A percentile compares a stretch with the other conserved stretches of the same genome.
Conservation (phyloP, 495 filamentous ascomycete genomes). For the Penicillium taxi region DNA sequence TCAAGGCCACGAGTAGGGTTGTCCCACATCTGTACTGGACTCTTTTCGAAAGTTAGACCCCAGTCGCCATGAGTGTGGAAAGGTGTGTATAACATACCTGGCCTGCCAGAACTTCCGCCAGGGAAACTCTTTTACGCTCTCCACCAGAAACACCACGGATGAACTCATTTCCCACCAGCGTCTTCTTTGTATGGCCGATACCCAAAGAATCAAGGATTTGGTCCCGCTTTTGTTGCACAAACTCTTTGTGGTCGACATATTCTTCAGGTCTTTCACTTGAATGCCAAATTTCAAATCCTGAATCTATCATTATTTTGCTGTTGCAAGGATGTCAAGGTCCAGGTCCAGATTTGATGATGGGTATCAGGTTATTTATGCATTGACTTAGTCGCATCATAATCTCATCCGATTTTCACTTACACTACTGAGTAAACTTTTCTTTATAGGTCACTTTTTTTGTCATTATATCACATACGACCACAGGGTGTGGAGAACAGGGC, state of each 20-base stretch:
- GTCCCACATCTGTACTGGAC: slow-evolving; percentile 81
- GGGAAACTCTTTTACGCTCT: slow-evolving; percentile 75
- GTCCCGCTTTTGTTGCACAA: slow-evolving; percentile 59
- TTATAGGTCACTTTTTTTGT: no score
- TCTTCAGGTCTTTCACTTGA: slow-evolving; percentile 53
- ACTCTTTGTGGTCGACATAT: slow-evolving; percentile 40
- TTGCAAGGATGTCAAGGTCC: no score
- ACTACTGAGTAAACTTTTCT: no score
- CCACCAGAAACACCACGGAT: slow-evolving; percentile 76
- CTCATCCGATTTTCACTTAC: no score
- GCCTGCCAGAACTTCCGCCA: slow-evolving; percentile 62
- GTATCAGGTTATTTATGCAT: no score
- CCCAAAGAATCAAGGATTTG: slow-evolving; percentile 71
- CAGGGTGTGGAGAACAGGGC: no score
- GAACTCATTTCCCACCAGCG: slow-evolving; percentile 74
- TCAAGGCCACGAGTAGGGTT: slow-evolving; percentile 74
- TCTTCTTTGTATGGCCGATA: slow-evolving; percentile 69
- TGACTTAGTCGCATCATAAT: no score
- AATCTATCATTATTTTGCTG: no score
- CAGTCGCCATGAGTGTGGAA: neutral
- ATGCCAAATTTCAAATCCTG: no score
- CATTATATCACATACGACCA: no score
- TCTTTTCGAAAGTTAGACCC: no score
- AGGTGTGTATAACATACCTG: slow-evolving; percentile 27
- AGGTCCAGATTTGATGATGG: no score